Conservation (phyloP, 2,329 filamentous ascomycete genomes). For the Pseudogymnoascus sp. region DNA sequence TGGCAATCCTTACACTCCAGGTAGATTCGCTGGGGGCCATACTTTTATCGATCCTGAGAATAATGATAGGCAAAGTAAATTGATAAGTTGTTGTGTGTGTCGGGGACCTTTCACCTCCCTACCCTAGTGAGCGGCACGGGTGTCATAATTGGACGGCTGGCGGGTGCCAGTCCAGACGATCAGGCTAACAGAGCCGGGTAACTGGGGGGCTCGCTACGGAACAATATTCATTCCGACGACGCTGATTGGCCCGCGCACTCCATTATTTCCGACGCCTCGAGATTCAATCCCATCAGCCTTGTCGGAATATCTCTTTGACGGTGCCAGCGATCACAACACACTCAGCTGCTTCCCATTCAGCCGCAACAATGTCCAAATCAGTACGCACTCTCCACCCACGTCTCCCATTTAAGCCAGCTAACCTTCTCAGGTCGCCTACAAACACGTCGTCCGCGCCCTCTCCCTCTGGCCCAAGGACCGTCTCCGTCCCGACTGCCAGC, state of each 20-base stretch:
- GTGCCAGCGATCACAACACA: background rate
- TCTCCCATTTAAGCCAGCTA: background rate
- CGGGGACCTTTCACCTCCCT: too few relatives aligned
- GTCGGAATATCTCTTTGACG: background rate
- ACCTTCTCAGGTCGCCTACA: constrained; percentile 33
- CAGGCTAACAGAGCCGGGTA: background rate
- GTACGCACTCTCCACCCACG: constrained; percentile 14
- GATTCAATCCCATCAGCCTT: constrained; percentile 2
- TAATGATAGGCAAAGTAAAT: too few relatives aligned
- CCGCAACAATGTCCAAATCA: constrained; percentile 23
- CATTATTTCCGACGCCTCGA: background rate
- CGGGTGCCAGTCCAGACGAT: background rate
- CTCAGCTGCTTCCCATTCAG: background rate
- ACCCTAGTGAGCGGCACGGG: too few relatives aligned
- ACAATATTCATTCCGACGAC: background rate
- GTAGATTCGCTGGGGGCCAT: too few relatives aligned
- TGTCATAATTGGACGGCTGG: too few relatives aligned
- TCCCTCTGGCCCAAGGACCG: constrained; percentile 55
- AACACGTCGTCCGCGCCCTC: constrained; percentile 42
- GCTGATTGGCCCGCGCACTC: background rate
- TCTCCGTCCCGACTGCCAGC: constrained; percentile 53
- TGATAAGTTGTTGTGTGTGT: too few relatives aligned
- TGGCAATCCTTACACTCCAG: too few relatives aligned
- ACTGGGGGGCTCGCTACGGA: background rate
- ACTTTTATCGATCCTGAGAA: too few relatives aligned